These are phyloP conservation scores for Sphaerulina populicola DNA, from an alignment of 2,329 filamentous ascomycete genomes.

Conservation along the genomic window DNA sequence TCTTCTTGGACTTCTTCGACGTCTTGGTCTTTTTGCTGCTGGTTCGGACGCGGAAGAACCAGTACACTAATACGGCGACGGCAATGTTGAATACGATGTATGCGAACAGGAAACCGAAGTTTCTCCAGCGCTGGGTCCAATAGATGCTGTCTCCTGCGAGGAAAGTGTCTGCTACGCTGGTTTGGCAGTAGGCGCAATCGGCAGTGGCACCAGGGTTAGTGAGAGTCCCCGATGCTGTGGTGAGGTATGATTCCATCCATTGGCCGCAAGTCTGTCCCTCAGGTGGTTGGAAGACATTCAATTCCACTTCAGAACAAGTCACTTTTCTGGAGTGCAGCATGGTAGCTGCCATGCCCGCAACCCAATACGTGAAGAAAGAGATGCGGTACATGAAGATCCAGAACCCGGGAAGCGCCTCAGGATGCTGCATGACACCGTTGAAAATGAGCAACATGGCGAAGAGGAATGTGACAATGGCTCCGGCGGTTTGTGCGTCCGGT, in stretches of 20 bases:
- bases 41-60: constrained; percentile 48
- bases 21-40: constrained; percentile 17
- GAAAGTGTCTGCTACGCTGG: constrained; percentile 42
- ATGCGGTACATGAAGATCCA: constrained; percentile 72
- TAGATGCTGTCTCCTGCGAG: constrained; percentile 37
- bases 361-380: constrained; percentile 59
- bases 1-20: constrained; percentile 16
- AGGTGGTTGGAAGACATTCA: constrained; percentile 36
- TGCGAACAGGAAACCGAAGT: constrained; percentile 62
- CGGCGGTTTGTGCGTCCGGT: constrained; percentile 59
- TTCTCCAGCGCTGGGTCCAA: constrained; percentile 53
- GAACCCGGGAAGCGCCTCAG: constrained; percentile 53
- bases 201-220: constrained; percentile 39
- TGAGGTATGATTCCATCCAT: constrained; percentile 41
- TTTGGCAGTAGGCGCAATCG: constrained; percentile 45
- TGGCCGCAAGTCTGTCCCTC: constrained; percentile 35
- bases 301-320: constrained; percentile 40
- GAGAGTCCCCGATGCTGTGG: constrained; percentile 36
- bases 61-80: constrained; percentile 55
- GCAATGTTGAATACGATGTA: constrained; percentile 58
- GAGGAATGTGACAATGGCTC: constrained; percentile 46
- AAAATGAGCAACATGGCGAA: constrained; percentile 44
- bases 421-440: constrained; percentile 55
- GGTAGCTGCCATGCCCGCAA: constrained; percentile 35
- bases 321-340: constrained; percentile 42